Percentiles rank a stretch among this genome's conserved stretches.
These are phyloP conservation scores for Diaporthe vexans DNA, from an alignment of 2,329 filamentous ascomycete species.

Conservation along the genomic window DNA sequence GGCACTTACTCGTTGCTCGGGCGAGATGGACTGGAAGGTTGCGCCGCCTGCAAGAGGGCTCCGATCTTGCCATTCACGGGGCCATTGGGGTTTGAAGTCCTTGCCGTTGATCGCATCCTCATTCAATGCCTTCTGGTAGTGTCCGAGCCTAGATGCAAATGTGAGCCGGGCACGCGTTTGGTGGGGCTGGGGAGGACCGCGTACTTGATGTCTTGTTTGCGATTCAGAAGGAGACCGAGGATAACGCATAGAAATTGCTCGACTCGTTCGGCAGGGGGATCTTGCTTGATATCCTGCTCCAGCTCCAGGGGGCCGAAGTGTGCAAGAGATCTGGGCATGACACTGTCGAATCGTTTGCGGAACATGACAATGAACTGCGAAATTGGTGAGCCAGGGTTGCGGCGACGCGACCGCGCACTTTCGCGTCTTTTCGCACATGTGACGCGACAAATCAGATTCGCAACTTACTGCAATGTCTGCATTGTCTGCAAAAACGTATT, in stretches of 20 bases:
- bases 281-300: slow-evolving; percentile 85
- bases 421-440: slow-evolving; percentile 62
- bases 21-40: slow-evolving; percentile 85
- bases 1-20: slow-evolving; percentile 80
- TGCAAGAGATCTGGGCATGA: slow-evolving; percentile 86
- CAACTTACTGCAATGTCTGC: slow-evolving; percentile 89
- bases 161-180: slow-evolving; percentile 33
- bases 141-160: slow-evolving; percentile 77
- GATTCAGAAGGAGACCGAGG: slow-evolving; percentile 88
- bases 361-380: slow-evolving; percentile 97
- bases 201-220: slow-evolving; percentile 99
- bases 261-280: slow-evolving; percentile 83
- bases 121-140: slow-evolving; percentile 86
- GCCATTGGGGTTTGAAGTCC: slow-evolving; percentile 90
- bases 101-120: slow-evolving; percentile 84
- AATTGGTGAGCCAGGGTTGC: slow-evolving; percentile 53
- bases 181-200: slow-evolving; percentile 50
- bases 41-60: slow-evolving; percentile 86
- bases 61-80: slow-evolving; percentile 82
- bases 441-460: slow-evolving; percentile 56
- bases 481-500: slow-evolving; percentile 91
- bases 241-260: slow-evolving; percentile 92
- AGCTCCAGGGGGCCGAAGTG: slow-evolving; percentile 97
- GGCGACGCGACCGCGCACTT: slow-evolving; percentile 61
- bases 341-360: slow-evolving; percentile 90